A percentile compares a stretch with the other conserved stretches of the same genome.
Conservation (phyloP, 441 rosid genomes). For the Euphorbia celastroides region DNA sequence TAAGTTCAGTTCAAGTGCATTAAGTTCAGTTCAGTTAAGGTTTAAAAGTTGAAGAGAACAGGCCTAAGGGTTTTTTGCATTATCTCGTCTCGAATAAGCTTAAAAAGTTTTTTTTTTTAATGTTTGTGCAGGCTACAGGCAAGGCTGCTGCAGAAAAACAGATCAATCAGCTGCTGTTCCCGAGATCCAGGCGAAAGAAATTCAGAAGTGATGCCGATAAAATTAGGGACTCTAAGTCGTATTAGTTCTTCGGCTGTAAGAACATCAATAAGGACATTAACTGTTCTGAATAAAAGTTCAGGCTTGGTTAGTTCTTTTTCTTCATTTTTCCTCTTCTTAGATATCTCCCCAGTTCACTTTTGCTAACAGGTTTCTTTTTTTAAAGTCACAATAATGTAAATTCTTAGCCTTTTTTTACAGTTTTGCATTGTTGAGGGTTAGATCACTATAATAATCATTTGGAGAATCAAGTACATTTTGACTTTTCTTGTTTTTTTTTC, state of each 20-base stretch:
- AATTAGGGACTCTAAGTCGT: slow-evolving; percentile 28
- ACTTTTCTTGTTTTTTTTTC: too few relatives aligned
- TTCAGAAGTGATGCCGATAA: slow-evolving; percentile 41
- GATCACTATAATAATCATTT: neutral
- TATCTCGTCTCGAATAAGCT: neutral
- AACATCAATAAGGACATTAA: neutral
- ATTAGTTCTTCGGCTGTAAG: slow-evolving; percentile 11
- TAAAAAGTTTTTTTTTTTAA: neutral
- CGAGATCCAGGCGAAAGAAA: slow-evolving; percentile 75
- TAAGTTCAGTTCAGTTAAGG: too few relatives aligned
- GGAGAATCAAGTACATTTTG: neutral
- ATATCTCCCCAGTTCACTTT: neutral
- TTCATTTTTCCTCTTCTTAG: neutral
- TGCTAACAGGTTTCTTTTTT: neutral
- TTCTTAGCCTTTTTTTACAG: neutral
- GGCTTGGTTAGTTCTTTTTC: neutral
- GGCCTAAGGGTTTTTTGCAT: neutral
- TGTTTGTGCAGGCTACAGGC: slow-evolving; percentile 50
- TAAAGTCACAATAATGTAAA: neutral
- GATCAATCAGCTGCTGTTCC: slow-evolving; percentile 70
- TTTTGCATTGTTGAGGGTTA: neutral
- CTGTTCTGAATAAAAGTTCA: neutral
- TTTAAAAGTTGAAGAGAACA: too few relatives aligned
- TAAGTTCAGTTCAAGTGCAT: too few relatives aligned
- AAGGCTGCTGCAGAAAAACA: slow-evolving; percentile 81